Conservation (phyloP, 768 basidiomycete genomes). For the Tulasnella sp. region DNA sequence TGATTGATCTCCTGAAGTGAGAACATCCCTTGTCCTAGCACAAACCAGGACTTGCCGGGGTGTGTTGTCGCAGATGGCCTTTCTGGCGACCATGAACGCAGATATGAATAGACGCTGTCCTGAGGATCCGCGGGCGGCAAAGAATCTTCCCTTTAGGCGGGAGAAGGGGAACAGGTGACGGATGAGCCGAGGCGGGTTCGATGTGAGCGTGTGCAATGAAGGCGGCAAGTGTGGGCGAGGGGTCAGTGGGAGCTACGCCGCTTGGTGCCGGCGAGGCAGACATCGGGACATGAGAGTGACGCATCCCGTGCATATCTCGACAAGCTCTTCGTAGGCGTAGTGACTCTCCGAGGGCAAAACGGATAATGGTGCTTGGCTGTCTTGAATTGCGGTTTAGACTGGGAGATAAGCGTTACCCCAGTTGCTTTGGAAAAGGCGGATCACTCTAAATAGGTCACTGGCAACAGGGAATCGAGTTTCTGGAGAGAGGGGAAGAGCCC, state of each 20-base stretch:
- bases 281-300: slow-evolving; percentile 85
- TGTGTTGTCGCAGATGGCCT: slow-evolving; percentile 94
- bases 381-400: too few relatives aligned
- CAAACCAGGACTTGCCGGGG: slow-evolving; percentile 85
- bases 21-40: slow-evolving; percentile 84
- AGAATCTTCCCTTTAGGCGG: slow-evolving; percentile 83
- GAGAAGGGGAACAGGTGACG: slow-evolving; percentile 63
- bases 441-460: too few relatives aligned
- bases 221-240: slow-evolving; percentile 53
- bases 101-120: slow-evolving; percentile 86
- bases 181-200: slow-evolving; percentile 62
- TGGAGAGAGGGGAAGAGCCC: too few relatives aligned
- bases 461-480: too few relatives aligned
- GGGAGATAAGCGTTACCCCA: not conserved
- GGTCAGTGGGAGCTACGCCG: slow-evolving; percentile 31
- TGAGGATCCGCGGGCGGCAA: slow-evolving; percentile 78
- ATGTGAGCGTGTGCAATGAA: slow-evolving; percentile 86
- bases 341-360: slow-evolving; percentile 22
- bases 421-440: slow-evolving; percentile 6
- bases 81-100: slow-evolving; percentile 85
- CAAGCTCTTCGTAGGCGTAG: slow-evolving; percentile 66
- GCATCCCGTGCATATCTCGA: slow-evolving; percentile 61
- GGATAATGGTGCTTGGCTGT: not conserved
- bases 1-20: slow-evolving; percentile 82
- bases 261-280: slow-evolving; percentile 40